These are phyloP conservation scores for Blastobotrys aristatus DNA, from an alignment of 1,139 yeast genomes.

Conservation along the genomic window DNA sequence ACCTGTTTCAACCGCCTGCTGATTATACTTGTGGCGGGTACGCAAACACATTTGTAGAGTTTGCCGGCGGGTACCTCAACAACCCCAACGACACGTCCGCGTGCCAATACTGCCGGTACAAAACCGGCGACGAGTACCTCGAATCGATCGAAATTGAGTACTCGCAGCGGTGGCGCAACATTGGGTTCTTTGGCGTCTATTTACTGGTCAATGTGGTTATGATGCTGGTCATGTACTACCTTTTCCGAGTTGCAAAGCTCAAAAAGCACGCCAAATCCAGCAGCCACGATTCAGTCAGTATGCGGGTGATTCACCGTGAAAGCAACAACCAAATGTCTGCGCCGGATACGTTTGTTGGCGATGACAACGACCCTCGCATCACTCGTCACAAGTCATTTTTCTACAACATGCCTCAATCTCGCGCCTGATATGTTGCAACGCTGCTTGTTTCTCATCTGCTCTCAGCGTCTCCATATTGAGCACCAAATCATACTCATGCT, in stretches of 20 bases:
- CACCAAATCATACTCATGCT: not conserved
- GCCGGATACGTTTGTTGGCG: slow-evolving; percentile 1
- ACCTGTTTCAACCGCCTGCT: slow-evolving; percentile 51
- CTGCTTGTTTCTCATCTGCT: not conserved
- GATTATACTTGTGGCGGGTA: slow-evolving; percentile 56
- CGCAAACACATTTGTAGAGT: slow-evolving; percentile 35
- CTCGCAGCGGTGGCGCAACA: slow-evolving; percentile 50
- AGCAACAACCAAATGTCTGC: not conserved
- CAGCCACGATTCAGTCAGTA: not conserved
- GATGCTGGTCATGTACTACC: slow-evolving; percentile 40
- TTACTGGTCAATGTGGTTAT: slow-evolving; percentile 43
- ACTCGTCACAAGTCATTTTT: not conserved
- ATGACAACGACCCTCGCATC: slow-evolving; percentile 2
- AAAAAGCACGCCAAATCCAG: not conserved
- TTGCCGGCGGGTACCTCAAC: slow-evolving; percentile 47
- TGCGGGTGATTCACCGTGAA: not conserved
- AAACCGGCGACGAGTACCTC: slow-evolving; percentile 51
- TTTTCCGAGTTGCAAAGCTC: slow-evolving; percentile 31
- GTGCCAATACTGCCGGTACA: slow-evolving; percentile 55
- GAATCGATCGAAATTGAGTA: slow-evolving; percentile 42
- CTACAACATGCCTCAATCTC: slow-evolving; percentile 1
- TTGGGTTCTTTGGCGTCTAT: slow-evolving; percentile 49
- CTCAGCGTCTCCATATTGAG: not conserved
- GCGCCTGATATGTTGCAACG: not conserved
- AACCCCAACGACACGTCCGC: slow-evolving; percentile 47